Conservation (phyloP, 148 eudicot species). For the Cornus controversa region DNA sequence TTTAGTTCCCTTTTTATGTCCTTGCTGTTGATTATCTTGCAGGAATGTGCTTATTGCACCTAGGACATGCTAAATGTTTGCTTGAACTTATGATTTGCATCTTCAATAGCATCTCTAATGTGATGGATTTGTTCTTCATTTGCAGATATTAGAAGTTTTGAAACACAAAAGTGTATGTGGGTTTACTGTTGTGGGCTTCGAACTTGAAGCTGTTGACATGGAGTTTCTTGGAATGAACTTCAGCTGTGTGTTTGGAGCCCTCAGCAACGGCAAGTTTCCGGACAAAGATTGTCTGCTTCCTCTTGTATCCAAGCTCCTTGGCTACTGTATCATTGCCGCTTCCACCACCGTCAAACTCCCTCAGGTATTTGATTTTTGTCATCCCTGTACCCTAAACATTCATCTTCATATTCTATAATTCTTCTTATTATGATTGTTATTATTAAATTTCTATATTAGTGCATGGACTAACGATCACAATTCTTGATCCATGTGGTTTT, state of each 20-base stretch:
- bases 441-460: neutral
- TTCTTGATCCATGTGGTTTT: neutral
- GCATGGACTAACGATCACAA: neutral
- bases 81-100: too few species aligned
- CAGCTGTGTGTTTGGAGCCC: conserved; percentile 57
- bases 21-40: too few species aligned
- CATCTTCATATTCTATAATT: neutral
- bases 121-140: conserved; percentile 15
- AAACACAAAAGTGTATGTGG: conserved; percentile 63
- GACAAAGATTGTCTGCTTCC: conserved; percentile 79
- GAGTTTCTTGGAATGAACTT: conserved; percentile 84
- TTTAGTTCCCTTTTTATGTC: too few species aligned
- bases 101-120: neutral
- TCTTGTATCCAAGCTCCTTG: conserved; percentile 80
- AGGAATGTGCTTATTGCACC: too few species aligned
- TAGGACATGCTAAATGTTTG: too few species aligned
- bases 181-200: conserved; percentile 20
- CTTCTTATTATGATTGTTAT: neutral
- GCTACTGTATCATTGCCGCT: conserved; percentile 87
- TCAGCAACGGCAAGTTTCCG: conserved; percentile 58
- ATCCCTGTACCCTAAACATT: neutral
- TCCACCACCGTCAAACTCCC: conserved; percentile 96
- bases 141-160: conserved; percentile 78
- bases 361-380: conserved; percentile 44
- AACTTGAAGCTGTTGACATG: conserved; percentile 24